These are phyloP conservation scores for Rubia yunnanensis DNA, from an alignment of 257 asterid genomes.

Conservation along the genomic window DNA sequence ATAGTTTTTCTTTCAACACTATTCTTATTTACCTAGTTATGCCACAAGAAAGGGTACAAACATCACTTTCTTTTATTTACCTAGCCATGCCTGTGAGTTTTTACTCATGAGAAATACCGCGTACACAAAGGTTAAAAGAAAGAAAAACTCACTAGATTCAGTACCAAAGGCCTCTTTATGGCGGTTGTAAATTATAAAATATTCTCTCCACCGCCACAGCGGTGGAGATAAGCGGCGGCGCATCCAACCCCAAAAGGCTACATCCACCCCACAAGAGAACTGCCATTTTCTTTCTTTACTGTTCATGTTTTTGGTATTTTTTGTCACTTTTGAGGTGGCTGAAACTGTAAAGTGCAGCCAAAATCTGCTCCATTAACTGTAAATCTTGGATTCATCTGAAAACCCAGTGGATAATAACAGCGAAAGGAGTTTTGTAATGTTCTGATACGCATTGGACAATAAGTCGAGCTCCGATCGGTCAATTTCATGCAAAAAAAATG, in stretches of 20 bases:
- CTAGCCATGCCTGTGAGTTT: too few relatives aligned
- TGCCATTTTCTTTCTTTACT: not conserved
- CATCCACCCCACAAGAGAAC: too few relatives aligned
- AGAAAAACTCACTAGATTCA: not conserved
- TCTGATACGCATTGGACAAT: not conserved
- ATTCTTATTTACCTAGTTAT: too few relatives aligned
- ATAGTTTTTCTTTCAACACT: too few relatives aligned
- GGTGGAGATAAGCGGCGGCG: slow-evolving; percentile 1
- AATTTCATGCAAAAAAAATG: slow-evolving; percentile 4
- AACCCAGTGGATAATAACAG: not conserved
- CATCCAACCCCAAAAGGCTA: not conserved
- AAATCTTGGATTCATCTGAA: not conserved
- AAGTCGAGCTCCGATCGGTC: slow-evolving; percentile 7
- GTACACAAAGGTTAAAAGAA: not conserved
- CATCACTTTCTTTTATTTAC: too few relatives aligned
- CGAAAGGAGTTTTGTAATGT: not conserved
- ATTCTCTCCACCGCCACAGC: not conserved
- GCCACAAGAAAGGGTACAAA: too few relatives aligned
- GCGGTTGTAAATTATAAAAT: not conserved
- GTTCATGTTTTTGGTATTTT: not conserved
- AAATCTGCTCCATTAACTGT: not conserved
- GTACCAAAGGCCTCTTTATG: not conserved
- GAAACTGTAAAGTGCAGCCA: not conserved
- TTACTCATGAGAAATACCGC: not conserved
- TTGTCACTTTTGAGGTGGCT: slow-evolving; percentile 1